Evolutionary conservation across 257 asterid species (phyloP), one percentile per base, ranked within the genome.

Genomic region (Perilla frutescens): DNA sequence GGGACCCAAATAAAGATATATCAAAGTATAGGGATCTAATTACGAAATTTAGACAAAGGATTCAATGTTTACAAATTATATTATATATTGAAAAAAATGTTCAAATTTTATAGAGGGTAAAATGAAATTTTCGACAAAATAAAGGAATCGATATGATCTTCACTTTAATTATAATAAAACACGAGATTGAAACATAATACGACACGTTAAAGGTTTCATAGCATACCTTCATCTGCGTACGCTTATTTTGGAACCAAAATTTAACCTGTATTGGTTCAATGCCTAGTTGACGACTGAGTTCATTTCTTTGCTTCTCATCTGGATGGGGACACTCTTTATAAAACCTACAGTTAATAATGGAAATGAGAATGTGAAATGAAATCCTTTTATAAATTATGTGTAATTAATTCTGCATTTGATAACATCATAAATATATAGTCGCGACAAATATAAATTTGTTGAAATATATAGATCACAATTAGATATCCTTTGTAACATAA

Each of bases 161-260:
- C 51, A 47, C 51, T 9, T 9, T 9, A 20, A 20, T 20, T 20
- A 20, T 20, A 20, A 1, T 3, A 59, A 47, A 31, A 47, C 6
- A 45, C 20, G 13, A 32, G 26, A 45, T 31, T 47, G 5, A 48
- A 48, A 66, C 6, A 66, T 5, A 4, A 48, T 0, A 7, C n/a
- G 26, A 26, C 0, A 1, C 0, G 13, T 13, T 2, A 6, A 10
- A 3, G 26, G 26, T 20, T 20, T 20, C 26, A 50, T 12, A 2
- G 26, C 6, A 4, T 69, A 74, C 83, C 80, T 79, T 79, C 83
- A 79, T 74, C 4, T 79, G 83, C 1, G 83, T 74, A 31, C 83
- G 74, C 81, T 74, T 83, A 47, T 85, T 85, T 59, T 85, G 90
- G 72, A 85, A 85, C 90, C 90, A 85, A 67, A 76, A 85, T 5